Percentiles rank a stretch among this genome's conserved stretches.
Conservation (phyloP, 139 green algal genomes). For the Coccomyxa sp. region DNA sequence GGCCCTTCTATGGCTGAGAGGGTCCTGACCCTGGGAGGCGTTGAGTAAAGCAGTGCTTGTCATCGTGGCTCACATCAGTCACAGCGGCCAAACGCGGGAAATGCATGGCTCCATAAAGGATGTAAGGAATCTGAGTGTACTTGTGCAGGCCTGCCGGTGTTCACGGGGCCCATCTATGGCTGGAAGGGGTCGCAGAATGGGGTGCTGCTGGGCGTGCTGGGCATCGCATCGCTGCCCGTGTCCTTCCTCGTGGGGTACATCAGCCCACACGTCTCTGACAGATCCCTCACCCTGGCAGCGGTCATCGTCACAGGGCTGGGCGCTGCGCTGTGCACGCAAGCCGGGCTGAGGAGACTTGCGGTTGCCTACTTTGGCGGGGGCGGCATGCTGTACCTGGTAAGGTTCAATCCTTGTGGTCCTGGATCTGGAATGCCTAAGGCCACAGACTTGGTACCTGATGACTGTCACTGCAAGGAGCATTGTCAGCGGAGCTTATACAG, state of each 20-base stretch:
- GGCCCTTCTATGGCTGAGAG: no score
- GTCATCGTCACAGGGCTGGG: neutral
- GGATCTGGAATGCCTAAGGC: no score
- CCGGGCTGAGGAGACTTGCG: neutral
- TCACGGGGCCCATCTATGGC: neutral
- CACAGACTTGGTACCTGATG: no score
- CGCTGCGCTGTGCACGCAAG: neutral
- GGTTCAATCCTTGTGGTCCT: no score
- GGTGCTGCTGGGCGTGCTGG: neutral
- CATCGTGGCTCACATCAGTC: no score
- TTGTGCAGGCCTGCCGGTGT: neutral
- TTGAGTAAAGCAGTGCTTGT: no score
- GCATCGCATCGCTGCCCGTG: neutral
- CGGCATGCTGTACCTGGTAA: neutral
- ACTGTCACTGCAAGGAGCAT: no score
- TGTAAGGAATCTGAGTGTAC: no score
- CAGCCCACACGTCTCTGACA: neutral
- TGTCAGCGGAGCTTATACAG: no score
- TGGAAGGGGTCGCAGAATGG: neutral
- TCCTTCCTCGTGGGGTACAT: neutral
- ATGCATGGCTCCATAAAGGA: no score
- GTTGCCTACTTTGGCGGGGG: neutral
- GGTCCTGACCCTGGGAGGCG: no score
- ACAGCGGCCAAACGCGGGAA: no score
- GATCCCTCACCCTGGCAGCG: neutral